Evolutionary conservation across 768 basidiomycete species (phyloP).

Genomic region (Trametes cingulata): DNA sequence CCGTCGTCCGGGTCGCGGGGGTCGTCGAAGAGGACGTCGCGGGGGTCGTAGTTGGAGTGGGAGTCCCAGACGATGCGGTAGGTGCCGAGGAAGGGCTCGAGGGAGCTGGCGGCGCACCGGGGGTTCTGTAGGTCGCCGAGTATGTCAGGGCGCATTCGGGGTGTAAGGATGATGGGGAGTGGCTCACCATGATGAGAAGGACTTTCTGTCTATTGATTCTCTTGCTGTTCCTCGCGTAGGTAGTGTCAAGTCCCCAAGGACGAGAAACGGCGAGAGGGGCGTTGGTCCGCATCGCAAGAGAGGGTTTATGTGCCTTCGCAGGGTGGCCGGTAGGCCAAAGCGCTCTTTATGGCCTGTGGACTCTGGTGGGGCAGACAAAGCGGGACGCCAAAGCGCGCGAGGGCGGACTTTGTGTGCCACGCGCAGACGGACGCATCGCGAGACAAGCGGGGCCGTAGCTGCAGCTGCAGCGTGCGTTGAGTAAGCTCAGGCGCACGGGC

Average conservation of each 20-base stretch:
- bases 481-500: constrained; percentile 12
- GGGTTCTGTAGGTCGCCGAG: constrained; percentile 5
- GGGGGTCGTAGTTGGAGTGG: constrained; percentile 14
- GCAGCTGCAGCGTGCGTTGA: neutral
- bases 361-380: neutral
- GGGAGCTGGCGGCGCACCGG: neutral
- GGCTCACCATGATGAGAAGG: constrained; percentile 2
- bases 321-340: neutral
- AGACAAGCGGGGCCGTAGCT: neutral
- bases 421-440: neutral
- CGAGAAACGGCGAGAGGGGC: neutral
- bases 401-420: neutral
- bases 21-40: constrained; percentile 7
- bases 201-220: neutral
- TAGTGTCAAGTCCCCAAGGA: neutral
- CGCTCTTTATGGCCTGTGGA: constrained; percentile 6
- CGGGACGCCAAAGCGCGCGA: neutral
- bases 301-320: neutral
- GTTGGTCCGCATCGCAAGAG: neutral
- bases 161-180: neutral
- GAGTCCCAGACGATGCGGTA: constrained; percentile 24
- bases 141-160: neutral
- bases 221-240: neutral
- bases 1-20: constrained; percentile 11
- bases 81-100: constrained; percentile 21